Percentiles rank a stretch among this genome's conserved stretches.
Evolutionary conservation across 73 alveolate species (phyloP).

Genomic region (Tetrahymena elliotti): DNA sequence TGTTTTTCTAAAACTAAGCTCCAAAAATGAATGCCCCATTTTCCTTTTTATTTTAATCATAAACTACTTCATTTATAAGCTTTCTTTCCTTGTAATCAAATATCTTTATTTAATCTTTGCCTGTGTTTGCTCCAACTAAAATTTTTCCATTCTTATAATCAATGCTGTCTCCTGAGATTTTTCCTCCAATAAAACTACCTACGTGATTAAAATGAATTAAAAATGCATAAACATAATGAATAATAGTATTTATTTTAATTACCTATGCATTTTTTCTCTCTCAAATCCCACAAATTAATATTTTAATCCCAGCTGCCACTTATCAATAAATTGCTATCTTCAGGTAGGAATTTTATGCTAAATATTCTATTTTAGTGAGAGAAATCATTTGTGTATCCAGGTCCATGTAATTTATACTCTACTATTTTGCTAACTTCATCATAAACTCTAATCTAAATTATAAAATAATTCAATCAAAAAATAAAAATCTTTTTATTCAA

Average conservation of each 20-base stretch:
- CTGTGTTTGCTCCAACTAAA: conserved; percentile 54
- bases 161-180: conserved; percentile 66
- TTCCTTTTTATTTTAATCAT: conserved; percentile 16
- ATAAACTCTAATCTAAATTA: conserved; percentile 28
- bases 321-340: conserved; percentile 44
- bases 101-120: conserved; percentile 40
- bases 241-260: neutral
- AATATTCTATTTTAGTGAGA: conserved; percentile 76
- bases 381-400: conserved; percentile 4
- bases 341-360: conserved; percentile 47
- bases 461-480: too few species aligned
- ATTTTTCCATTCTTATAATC: conserved; percentile 52
- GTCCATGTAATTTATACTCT: neutral
- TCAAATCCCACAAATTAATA: conserved; percentile 57
- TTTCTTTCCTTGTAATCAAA: conserved; percentile 39
- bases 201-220: neutral
- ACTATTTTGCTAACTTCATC: conserved; percentile 12
- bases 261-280: conserved; percentile 11
- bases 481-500: too few species aligned
- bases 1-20: conserved; percentile 27
- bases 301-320: conserved; percentile 84
- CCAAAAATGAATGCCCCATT: conserved; percentile 37
- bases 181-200: conserved; percentile 60
- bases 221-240: neutral
- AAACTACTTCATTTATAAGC: conserved; percentile 9